Conservation (phyloP, 2,329 filamentous ascomycete genomes). For the Sordariomycetes sp. region DNA sequence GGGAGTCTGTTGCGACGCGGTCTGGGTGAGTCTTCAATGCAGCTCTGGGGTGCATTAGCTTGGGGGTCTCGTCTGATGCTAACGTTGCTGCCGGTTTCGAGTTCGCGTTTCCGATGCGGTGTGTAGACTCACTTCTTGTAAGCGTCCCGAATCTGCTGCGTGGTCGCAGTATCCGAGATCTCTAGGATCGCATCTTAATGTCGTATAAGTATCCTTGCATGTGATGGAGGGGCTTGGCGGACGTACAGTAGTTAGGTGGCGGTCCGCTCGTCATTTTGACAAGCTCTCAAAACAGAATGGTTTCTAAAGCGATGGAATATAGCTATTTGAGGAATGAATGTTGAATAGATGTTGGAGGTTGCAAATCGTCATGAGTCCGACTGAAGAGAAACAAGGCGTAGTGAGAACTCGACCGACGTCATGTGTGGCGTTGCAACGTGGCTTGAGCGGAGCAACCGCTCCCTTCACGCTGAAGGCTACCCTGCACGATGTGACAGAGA, state of each 20-base stretch:
- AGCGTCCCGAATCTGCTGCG: constrained; percentile 81
- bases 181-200: constrained; percentile 62
- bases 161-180: constrained; percentile 62
- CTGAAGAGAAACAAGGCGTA: neutral
- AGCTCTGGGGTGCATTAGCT: constrained; percentile 41
- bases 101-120: too few relatives aligned
- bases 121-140: constrained; percentile 73
- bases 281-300: too few relatives aligned
- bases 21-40: constrained; percentile 92
- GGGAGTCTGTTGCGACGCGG: constrained; percentile 73
- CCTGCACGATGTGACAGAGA: too few relatives aligned
- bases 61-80: neutral
- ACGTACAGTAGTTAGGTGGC: constrained; percentile 52
- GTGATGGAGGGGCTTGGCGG: constrained; percentile 2
- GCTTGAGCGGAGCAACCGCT: constrained; percentile 2
- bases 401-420: constrained; percentile 3
- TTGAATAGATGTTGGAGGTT: too few relatives aligned
- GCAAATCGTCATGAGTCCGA: neutral
- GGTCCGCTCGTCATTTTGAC: constrained; percentile 24
- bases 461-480: too few relatives aligned
- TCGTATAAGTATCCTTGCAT: neutral
- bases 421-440: constrained; percentile 7
- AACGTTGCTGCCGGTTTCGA: neutral
- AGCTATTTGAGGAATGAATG: too few relatives aligned
- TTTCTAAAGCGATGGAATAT: too few relatives aligned